These are phyloP conservation scores for Helianthus tuberosus DNA, from an alignment of 129 eudicot genomes.

Conservation along the genomic window DNA sequence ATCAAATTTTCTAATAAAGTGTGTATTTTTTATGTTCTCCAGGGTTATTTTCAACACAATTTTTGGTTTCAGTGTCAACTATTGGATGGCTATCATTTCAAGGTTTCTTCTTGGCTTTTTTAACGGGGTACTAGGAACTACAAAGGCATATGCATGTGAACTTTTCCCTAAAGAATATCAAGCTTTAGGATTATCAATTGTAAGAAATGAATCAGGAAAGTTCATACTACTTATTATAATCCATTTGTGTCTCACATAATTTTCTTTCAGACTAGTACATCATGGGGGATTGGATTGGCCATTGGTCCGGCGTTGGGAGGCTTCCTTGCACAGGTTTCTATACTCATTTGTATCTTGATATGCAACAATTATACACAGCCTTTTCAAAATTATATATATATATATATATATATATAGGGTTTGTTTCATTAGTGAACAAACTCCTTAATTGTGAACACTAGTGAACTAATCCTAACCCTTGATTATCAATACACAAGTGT, in stretches of 20 bases:
- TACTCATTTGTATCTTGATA: conserved; percentile 2
- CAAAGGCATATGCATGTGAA: conserved; percentile 88
- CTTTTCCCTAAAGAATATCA: conserved; percentile 62
- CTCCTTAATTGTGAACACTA: too few species aligned
- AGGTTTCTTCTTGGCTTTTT: conserved; percentile 85
- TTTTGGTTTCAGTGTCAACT: conserved; percentile 71
- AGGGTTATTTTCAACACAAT: conserved; percentile 70
- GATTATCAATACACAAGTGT: too few species aligned
- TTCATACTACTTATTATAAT: conserved; percentile 8
- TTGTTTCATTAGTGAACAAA: too few species aligned
- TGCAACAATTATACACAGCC: neutral
- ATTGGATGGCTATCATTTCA: conserved; percentile 79
- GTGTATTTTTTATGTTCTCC: conserved; percentile 21
- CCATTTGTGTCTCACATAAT: neutral
- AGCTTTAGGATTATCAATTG: conserved; percentile 66
- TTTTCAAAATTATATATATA: neutral
- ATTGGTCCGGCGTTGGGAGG: conserved; percentile 95
- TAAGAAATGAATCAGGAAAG: conserved; percentile 35
- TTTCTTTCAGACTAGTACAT: conserved; percentile 58
- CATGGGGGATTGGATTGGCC: conserved; percentile 90
- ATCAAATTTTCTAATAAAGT: neutral
- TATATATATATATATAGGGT: too few species aligned
- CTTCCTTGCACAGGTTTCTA: conserved; percentile 75
- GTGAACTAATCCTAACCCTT: too few species aligned
- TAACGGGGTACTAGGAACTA: conserved; percentile 81